A percentile compares a stretch with the other conserved stretches of the same genome.
Conservation (phyloP, 2,329 filamentous ascomycete genomes). For the Aspergillus ibericus region DNA sequence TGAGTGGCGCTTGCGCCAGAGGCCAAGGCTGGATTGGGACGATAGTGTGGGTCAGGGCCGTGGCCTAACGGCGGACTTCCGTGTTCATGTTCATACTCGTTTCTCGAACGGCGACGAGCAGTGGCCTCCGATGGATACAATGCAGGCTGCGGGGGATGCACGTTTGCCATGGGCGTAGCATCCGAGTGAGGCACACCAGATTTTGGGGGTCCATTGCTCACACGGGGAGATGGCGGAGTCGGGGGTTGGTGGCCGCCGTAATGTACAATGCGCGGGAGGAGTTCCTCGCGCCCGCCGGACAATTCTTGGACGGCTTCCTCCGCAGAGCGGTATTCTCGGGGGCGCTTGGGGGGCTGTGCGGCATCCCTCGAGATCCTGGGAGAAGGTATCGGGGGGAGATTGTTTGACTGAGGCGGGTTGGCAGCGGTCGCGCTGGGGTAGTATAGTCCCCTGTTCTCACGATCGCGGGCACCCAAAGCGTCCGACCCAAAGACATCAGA, state of each 20-base stretch:
- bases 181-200: constrained; percentile 27
- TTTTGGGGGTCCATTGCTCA: constrained; percentile 30
- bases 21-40: constrained; percentile 37
- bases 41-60: constrained; percentile 57
- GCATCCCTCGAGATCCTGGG: constrained; percentile 65
- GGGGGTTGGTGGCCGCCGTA: constrained; percentile 93
- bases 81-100: constrained; percentile 88
- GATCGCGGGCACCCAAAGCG: constrained; percentile 55
- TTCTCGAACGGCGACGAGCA: constrained; percentile 70
- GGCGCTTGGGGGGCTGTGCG: constrained; percentile 59
- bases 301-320: constrained; percentile 92
- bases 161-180: constrained; percentile 67
- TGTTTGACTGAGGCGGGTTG: constrained; percentile 64
- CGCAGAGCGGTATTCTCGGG: constrained; percentile 88
- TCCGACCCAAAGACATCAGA: constrained; percentile 88
- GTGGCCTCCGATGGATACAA: constrained; percentile 31
- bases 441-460: constrained; percentile 35
- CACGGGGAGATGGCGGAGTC: constrained; percentile 74
- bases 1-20: constrained; percentile 38
- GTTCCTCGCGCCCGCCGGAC: constrained; percentile 85
- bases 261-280: constrained; percentile 90
- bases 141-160: constrained; percentile 50
- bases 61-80: constrained; percentile 80
- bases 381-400: constrained; percentile 70
- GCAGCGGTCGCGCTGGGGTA: constrained; percentile 61